These are phyloP conservation scores for Ceratobasidium sp. DNA, from an alignment of 1,284 basidiomycete species.

Conservation along the genomic window DNA sequence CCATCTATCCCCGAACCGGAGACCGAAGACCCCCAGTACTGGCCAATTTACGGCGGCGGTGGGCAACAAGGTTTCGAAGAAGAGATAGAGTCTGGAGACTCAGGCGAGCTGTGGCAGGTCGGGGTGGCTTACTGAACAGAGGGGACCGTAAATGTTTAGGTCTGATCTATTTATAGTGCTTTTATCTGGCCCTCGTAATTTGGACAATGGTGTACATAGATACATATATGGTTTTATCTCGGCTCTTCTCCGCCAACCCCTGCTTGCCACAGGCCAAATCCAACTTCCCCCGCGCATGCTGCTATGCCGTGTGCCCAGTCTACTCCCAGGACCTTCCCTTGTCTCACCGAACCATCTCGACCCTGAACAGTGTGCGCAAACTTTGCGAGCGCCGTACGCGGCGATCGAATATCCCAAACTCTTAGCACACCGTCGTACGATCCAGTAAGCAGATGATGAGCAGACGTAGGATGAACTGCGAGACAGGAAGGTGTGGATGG, in stretches of 20 bases:
- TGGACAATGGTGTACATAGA: slow-evolving; percentile 9
- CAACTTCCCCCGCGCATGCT: slow-evolving; percentile 42
- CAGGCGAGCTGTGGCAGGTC: slow-evolving; percentile 36
- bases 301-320: slow-evolving; percentile 68
- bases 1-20: background rate
- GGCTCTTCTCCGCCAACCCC: slow-evolving; percentile 36
- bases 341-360: slow-evolving; percentile 41
- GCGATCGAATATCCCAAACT: slow-evolving; percentile 85
- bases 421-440: slow-evolving; percentile 83
- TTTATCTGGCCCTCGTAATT: slow-evolving; percentile 9
- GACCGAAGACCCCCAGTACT: background rate
- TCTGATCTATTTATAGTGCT: slow-evolving; percentile 13
- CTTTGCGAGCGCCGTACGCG: slow-evolving; percentile 66
- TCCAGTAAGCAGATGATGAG: slow-evolving; percentile 76
- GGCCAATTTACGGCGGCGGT: background rate
- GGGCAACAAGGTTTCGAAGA: background rate
- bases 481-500: slow-evolving; percentile 78
- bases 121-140: slow-evolving; percentile 21
- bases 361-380: slow-evolving; percentile 55
- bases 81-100: background rate
- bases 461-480: slow-evolving; percentile 62
- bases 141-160: too few species aligned
- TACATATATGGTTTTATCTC: background rate
- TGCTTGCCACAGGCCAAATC: slow-evolving; percentile 41
- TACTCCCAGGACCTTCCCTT: slow-evolving; percentile 60